A percentile compares a stretch with the other conserved stretches of the same genome.
Evolutionary conservation across 495 filamentous ascomycete species (phyloP).

Genomic region (Cairneyella variabilis): DNA sequence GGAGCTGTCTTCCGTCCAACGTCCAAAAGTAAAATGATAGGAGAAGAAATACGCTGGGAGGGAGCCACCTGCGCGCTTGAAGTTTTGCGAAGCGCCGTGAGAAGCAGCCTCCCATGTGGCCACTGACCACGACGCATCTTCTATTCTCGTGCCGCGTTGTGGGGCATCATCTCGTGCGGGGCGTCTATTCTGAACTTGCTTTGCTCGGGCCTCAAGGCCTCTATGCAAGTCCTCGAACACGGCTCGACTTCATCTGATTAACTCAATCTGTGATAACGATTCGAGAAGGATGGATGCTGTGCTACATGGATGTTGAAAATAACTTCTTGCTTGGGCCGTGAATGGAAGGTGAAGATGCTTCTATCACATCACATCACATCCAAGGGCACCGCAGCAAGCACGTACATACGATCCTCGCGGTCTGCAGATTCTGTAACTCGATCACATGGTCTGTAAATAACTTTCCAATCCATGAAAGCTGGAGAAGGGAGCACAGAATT

Average conservation of each 20-base stretch:
- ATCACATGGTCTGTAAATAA: conserved; percentile 35
- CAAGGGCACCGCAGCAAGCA: neutral
- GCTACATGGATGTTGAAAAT: conserved; percentile 6
- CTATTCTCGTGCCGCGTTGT: conserved; percentile 5
- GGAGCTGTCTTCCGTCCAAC: neutral
- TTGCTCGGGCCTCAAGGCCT: neutral
- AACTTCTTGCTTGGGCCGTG: neutral
- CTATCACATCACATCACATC: conserved; percentile 7
- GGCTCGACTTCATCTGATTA: neutral
- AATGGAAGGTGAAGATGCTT: neutral
- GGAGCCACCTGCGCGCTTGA: neutral
- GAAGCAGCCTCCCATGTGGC: neutral
- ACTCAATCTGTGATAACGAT: neutral
- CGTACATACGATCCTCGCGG: neutral
- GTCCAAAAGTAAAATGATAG: neutral
- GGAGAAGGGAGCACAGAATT: neutral
- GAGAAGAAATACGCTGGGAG: neutral
- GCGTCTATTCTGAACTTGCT: conserved; percentile 3
- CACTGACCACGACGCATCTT: neutral
- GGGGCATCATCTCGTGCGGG: neutral
- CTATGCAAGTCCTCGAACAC: neutral
- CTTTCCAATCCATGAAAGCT: neutral
- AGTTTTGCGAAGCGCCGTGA: conserved; percentile 10
- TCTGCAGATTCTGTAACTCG: conserved; percentile 23
- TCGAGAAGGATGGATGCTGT: neutral